Conservation (phyloP, 1,284 basidiomycete species). For the Lignosus rhinocerotis region DNA sequence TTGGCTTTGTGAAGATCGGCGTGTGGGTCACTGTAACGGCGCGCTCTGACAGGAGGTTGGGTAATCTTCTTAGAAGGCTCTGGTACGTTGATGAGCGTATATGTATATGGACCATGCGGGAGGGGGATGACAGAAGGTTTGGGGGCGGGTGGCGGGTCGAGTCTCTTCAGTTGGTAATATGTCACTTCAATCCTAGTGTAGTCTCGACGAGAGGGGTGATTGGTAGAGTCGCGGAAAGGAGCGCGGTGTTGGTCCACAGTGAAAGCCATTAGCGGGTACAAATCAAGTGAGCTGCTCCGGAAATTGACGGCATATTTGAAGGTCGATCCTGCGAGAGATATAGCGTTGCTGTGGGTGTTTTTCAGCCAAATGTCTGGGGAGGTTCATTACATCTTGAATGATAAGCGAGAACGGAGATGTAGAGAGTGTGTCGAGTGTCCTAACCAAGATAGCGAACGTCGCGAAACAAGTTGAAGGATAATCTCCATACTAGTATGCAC, state of each 20-base stretch:
- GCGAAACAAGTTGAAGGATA: too few relatives aligned
- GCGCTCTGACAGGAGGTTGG: not conserved
- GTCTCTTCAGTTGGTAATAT: not conserved
- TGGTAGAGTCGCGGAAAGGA: not conserved
- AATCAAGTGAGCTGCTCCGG: not conserved
- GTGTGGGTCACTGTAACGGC: not conserved
- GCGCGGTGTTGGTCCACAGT: not conserved
- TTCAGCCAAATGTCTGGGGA: not conserved
- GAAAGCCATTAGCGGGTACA: not conserved
- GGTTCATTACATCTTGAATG: not conserved
- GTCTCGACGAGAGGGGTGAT: not conserved
- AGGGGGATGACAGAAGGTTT: not conserved
- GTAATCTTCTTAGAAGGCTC: not conserved
- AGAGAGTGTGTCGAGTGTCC: too few relatives aligned
- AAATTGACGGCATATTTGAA: not conserved
- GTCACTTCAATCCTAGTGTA: not conserved
- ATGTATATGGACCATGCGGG: not conserved
- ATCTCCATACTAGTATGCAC: too few relatives aligned
- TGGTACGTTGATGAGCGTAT: not conserved
- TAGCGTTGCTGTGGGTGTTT: not conserved
- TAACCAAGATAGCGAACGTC: too few relatives aligned
- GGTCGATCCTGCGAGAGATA: not conserved
- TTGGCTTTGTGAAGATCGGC: not conserved
- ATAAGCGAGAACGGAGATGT: not conserved
- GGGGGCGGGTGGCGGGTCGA: not conserved